These are phyloP conservation scores for Pseudomicrostroma phylloplanum DNA, from an alignment of 1,284 basidiomycete species.

Conservation along the genomic window DNA sequence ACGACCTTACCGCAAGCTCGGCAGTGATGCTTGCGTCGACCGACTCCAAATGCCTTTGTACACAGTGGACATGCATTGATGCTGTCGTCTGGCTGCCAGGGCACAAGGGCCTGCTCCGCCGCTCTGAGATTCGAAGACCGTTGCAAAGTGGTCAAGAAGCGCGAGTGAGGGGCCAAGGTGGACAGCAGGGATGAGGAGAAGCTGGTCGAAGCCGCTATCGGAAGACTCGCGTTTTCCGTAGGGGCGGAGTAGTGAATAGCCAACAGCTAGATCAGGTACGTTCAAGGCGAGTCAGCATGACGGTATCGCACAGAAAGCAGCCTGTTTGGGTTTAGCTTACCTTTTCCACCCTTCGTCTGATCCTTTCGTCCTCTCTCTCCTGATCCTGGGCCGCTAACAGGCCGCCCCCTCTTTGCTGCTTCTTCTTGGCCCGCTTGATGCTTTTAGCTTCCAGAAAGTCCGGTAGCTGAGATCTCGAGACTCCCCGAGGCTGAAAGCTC, in stretches of 20 bases:
- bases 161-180: constrained; percentile 2
- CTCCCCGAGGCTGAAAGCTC: constrained; percentile 3
- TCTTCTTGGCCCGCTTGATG: neutral
- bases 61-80: constrained; percentile 79
- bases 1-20: constrained; percentile 86
- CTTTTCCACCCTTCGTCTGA: constrained; percentile 41
- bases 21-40: constrained; percentile 81
- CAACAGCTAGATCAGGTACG: constrained; percentile 15
- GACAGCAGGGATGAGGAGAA: constrained; percentile 3
- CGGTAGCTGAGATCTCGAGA: neutral
- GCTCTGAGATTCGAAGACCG: constrained; percentile 14
- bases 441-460: constrained; percentile 1
- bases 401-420: neutral
- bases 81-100: constrained; percentile 79
- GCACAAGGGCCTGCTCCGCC: constrained; percentile 79
- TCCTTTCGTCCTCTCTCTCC: constrained; percentile 34
- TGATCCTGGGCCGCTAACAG: neutral
- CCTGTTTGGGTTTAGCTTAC: constrained; percentile 9
- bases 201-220: neutral
- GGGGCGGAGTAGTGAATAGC: constrained; percentile 24
- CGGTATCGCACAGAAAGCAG: constrained; percentile 7
- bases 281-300: constrained; percentile 8
- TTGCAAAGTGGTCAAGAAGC: constrained; percentile 2
- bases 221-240: neutral
- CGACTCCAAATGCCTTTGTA: constrained; percentile 36